phyloP scores from a whole-genome alignment of 371 early-diverging fungal species.

The Mortierella sp. region DNA sequence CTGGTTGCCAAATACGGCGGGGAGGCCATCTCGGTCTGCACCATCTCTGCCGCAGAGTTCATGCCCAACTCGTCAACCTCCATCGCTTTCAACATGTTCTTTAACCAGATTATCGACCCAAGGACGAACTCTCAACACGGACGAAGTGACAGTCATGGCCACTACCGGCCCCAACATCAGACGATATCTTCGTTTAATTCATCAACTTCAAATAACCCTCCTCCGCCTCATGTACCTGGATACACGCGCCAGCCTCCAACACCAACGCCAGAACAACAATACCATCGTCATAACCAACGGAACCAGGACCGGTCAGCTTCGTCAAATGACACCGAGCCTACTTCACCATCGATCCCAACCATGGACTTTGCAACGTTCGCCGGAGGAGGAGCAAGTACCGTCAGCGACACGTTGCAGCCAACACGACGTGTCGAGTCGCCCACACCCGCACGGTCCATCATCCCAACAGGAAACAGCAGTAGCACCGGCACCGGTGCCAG shows the following conservation, averaged over 20 bases:
- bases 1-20: conserved; percentile 37
- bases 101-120: conserved; percentile 36
- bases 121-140: conserved; percentile 3
- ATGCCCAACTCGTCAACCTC: conserved; percentile 45
- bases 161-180: background rate
- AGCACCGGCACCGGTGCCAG: conserved; percentile 11
- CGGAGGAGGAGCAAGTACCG: conserved; percentile 6
- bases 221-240: background rate
- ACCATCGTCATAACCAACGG: background rate
- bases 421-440: background rate
- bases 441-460: conserved; percentile 14
- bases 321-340: conserved; percentile 7
- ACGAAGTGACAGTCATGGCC: background rate
- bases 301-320: background rate
- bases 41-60: conserved; percentile 40
- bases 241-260: conserved; percentile 33
- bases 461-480: conserved; percentile 26
- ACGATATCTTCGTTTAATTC: background rate
- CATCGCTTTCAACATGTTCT: conserved; percentile 53
- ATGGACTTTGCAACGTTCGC: conserved; percentile 56
- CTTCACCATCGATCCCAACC: conserved; percentile 34
- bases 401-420: background rate
- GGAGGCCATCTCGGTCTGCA: conserved; percentile 44
- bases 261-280: conserved; percentile 18
- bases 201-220: background rate